Evolutionary conservation across 2,329 filamentous ascomycete genomes (phyloP).

Genomic region (Diaporthe vexans): DNA sequence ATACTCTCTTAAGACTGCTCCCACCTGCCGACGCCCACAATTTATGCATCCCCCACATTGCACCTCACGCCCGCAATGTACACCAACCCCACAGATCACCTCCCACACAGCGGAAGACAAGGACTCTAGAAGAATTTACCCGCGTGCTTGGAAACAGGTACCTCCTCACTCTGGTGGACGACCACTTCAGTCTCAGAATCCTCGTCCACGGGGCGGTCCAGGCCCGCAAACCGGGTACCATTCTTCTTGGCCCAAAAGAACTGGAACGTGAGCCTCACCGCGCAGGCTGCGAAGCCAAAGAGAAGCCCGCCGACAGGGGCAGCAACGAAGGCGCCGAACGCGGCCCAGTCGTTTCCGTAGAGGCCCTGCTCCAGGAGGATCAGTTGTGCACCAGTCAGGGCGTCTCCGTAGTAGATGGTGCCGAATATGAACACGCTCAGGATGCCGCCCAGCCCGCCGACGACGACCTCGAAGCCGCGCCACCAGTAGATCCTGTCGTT

Average conservation of each 20-base stretch:
- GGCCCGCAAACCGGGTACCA: slow-evolving; percentile 75
- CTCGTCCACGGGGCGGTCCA: slow-evolving; percentile 67
- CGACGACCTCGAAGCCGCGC: slow-evolving; percentile 84
- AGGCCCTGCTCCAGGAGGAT: slow-evolving; percentile 81
- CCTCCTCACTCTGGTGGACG: slow-evolving; percentile 47
- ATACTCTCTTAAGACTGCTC: background rate
- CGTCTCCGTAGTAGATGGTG: slow-evolving; percentile 81
- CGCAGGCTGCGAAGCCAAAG: slow-evolving; percentile 76
- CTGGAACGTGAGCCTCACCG: slow-evolving; percentile 70
- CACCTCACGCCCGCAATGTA: background rate
- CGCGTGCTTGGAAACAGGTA: slow-evolving; percentile 51
- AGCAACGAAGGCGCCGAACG: slow-evolving; percentile 86
- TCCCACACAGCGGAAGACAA: slow-evolving; percentile 32
- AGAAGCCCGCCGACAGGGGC: slow-evolving; percentile 82
- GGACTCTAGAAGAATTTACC: slow-evolving; percentile 67
- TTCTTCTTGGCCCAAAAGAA: slow-evolving; percentile 69
- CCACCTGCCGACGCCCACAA: background rate
- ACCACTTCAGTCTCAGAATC: slow-evolving; percentile 29
- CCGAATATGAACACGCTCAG: slow-evolving; percentile 87
- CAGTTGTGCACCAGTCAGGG: slow-evolving; percentile 73
- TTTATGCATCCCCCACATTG: background rate
- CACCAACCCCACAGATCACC: background rate
- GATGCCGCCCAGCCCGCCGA: slow-evolving; percentile 83
- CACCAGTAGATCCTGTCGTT: slow-evolving; percentile 77
- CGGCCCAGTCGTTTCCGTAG: slow-evolving; percentile 84